These are phyloP conservation scores for Rhamnella rubrinervis DNA, from an alignment of 331 rosid species.

Conservation along the genomic window DNA sequence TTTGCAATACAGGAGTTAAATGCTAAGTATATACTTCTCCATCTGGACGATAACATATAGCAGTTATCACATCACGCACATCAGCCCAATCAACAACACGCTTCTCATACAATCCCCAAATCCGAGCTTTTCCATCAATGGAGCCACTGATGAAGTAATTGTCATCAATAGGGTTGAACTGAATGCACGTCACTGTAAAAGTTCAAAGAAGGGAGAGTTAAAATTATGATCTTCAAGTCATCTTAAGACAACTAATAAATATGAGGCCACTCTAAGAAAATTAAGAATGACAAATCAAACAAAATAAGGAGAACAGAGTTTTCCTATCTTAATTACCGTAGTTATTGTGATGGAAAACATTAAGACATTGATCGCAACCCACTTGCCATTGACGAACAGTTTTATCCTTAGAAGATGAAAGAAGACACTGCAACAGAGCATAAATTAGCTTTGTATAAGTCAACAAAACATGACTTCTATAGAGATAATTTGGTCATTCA, in stretches of 20 bases:
- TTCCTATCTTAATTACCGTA: constrained; percentile 45
- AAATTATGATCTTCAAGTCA: background rate
- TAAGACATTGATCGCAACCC: constrained; percentile 48
- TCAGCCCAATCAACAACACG: constrained; percentile 92
- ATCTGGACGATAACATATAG: constrained; percentile 70
- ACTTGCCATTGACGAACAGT: constrained; percentile 84
- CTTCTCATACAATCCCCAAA: constrained; percentile 71
- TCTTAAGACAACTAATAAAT: background rate
- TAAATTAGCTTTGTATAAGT: constrained; percentile 20
- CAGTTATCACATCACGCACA: constrained; percentile 69
- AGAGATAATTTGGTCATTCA: background rate
- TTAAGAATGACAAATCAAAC: no score
- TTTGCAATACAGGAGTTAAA: constrained; percentile 2
- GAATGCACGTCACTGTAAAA: constrained; percentile 80
- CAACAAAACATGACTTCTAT: background rate
- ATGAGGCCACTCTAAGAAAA: no score
- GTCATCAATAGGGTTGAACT: constrained; percentile 75
- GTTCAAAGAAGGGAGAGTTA: constrained; percentile 21
- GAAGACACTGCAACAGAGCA: constrained; percentile 56
- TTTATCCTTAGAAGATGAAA: constrained; percentile 82
- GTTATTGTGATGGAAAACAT: constrained; percentile 66
- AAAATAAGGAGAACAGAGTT: background rate
- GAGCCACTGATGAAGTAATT: constrained; percentile 87
- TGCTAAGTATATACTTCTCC: constrained; percentile 58
- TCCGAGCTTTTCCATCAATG: constrained; percentile 80